Conservation (phyloP, 1,139 yeast genomes). For the Candida freyschussii region DNA sequence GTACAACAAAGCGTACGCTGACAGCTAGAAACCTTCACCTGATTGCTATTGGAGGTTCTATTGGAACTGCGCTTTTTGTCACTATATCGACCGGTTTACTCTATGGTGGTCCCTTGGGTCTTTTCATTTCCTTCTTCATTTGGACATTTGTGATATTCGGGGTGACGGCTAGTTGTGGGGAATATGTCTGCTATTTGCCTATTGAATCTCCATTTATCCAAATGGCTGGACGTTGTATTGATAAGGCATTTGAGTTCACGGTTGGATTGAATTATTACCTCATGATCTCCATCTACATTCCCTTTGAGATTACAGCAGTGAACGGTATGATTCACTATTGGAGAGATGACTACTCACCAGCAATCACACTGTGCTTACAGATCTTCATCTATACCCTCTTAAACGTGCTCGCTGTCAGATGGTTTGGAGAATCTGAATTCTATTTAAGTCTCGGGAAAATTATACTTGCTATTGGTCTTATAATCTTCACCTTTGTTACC, state of each 20-base stretch:
- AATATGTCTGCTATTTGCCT: slow-evolving; percentile 76
- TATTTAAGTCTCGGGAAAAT: slow-evolving; percentile 54
- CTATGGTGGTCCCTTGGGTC: slow-evolving; percentile 67
- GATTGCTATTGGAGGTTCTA: slow-evolving; percentile 76
- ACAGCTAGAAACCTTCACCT: slow-evolving; percentile 55
- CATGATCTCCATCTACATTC: slow-evolving; percentile 62
- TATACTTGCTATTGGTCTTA: slow-evolving; percentile 62
- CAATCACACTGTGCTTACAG: slow-evolving; percentile 53
- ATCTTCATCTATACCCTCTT: slow-evolving; percentile 37
- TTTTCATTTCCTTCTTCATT: slow-evolving; percentile 51
- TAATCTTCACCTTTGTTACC: slow-evolving; percentile 64
- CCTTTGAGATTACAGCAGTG: slow-evolving; percentile 77
- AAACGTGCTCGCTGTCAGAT: slow-evolving; percentile 46
- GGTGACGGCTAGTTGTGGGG: slow-evolving; percentile 67
- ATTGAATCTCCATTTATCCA: slow-evolving; percentile 54
- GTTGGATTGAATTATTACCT: slow-evolving; percentile 75
- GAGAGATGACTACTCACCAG: slow-evolving; percentile 46
- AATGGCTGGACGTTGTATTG: slow-evolving; percentile 51
- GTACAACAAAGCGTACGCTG: slow-evolving; percentile 28
- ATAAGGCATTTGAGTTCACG: slow-evolving; percentile 68
- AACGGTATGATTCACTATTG: slow-evolving; percentile 58
- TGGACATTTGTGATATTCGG: slow-evolving; percentile 55
- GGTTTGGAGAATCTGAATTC: slow-evolving; percentile 51
- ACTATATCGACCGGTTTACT: slow-evolving; percentile 61
- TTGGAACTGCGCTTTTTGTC: slow-evolving; percentile 73